These are phyloP conservation scores for Lathyrus aphaca DNA, from an alignment of 306 rosid species.

Conservation along the genomic window DNA sequence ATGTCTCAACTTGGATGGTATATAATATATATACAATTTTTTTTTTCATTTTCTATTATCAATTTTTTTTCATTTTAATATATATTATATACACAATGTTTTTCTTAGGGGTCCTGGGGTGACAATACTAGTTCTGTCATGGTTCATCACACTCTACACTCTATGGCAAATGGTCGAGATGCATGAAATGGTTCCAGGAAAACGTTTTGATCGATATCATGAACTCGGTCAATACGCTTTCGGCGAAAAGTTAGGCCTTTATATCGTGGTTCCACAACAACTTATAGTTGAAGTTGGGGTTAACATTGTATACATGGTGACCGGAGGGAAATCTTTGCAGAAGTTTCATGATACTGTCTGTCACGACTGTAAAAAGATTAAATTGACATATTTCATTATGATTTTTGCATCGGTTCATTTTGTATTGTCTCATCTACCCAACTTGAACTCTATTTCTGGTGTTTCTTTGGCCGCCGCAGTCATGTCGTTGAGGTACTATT, in stretches of 20 bases:
- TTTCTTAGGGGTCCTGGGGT: constrained; percentile 76
- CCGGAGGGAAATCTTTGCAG: constrained; percentile 69
- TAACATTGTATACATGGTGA: constrained; percentile 76
- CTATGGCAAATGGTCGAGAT: constrained; percentile 85
- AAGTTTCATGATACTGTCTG: constrained; percentile 59
- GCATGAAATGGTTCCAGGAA: constrained; percentile 89
- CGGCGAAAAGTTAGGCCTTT: constrained; percentile 76
- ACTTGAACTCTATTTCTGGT: constrained; percentile 66
- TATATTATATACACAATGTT: not conserved
- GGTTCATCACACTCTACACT: constrained; percentile 72
- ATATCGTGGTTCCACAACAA: constrained; percentile 82
- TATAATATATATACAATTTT: too few relatives aligned
- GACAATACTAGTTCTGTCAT: constrained; percentile 55
- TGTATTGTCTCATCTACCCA: constrained; percentile 75
- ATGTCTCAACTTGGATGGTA: constrained; percentile 78
- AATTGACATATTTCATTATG: constrained; percentile 65
- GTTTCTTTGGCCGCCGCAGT: constrained; percentile 76
- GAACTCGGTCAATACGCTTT: constrained; percentile 80
- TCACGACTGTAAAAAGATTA: constrained; percentile 48
- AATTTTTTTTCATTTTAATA: not conserved
- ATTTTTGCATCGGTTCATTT: constrained; percentile 78
- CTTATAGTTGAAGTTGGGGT: constrained; percentile 65
- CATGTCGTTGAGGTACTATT: constrained; percentile 70
- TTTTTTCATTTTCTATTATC: too few relatives aligned
- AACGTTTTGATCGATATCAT: constrained; percentile 73